phyloP scores from a whole-genome alignment of 2,329 filamentous ascomycete species.

The Aspergillaceae sp. region DNA sequence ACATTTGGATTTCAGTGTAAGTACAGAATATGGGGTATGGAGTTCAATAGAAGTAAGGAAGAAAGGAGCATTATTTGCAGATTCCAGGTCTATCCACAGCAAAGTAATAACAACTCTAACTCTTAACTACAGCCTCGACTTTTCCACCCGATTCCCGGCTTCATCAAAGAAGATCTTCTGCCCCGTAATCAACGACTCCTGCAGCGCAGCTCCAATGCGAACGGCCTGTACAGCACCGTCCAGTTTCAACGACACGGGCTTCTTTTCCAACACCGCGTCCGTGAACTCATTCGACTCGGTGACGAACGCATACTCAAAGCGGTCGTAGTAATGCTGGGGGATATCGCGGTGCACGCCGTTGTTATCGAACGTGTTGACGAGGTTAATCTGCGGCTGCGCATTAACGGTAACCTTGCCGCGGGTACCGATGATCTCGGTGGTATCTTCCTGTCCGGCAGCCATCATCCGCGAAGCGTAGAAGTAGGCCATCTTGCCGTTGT shows the following conservation, averaged over 20 bases:
- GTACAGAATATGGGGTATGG: background rate
- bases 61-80: no score
- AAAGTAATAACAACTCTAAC: background rate
- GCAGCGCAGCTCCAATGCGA: slow-evolving; percentile 52
- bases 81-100: background rate
- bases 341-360: slow-evolving; percentile 52
- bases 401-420: slow-evolving; percentile 57
- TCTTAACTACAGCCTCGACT: slow-evolving; percentile 3
- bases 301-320: slow-evolving; percentile 57
- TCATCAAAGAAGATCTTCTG: slow-evolving; percentile 54
- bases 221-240: slow-evolving; percentile 49
- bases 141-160: slow-evolving; percentile 40
- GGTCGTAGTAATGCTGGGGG: slow-evolving; percentile 54
- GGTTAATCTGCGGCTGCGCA: slow-evolving; percentile 47
- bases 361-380: slow-evolving; percentile 49
- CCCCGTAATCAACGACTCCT: slow-evolving; percentile 48
- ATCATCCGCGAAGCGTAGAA: slow-evolving; percentile 59
- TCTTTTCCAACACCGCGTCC: slow-evolving; percentile 49
- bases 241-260: slow-evolving; percentile 47
- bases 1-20: no score
- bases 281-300: slow-evolving; percentile 59
- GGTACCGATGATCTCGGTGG: slow-evolving; percentile 60
- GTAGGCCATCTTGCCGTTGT: slow-evolving; percentile 54
- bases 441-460: slow-evolving; percentile 59
- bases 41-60: background rate